Conservation (phyloP, 768 basidiomycete genomes). For the Russula ochroleuca region DNA sequence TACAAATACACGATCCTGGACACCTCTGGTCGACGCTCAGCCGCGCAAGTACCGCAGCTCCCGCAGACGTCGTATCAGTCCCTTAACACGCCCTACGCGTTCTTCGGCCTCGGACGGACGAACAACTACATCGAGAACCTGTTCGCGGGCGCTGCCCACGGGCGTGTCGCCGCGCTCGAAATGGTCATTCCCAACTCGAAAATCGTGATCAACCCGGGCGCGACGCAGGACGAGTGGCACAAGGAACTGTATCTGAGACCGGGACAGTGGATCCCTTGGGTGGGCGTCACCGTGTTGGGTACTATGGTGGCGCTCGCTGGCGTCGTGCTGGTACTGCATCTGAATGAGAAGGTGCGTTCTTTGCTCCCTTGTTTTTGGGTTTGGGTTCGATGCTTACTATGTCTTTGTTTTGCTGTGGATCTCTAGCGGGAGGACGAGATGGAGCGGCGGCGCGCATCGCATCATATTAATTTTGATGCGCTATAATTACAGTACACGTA, state of each 20-base stretch:
- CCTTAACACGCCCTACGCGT: slow-evolving; percentile 86
- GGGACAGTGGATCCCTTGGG: slow-evolving; percentile 97
- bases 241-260: slow-evolving; percentile 87
- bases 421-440: slow-evolving; percentile 81
- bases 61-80: slow-evolving; percentile 91
- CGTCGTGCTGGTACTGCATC: slow-evolving; percentile 81
- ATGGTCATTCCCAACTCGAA: slow-evolving; percentile 97
- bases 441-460: slow-evolving; percentile 82
- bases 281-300: slow-evolving; percentile 79
- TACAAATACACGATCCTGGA: slow-evolving; percentile 98
- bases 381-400: background rate
- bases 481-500: slow-evolving; percentile 48
- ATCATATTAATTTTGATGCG: slow-evolving; percentile 97
- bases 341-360: slow-evolving; percentile 81
- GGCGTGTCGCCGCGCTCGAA: slow-evolving; percentile 89
- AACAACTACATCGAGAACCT: slow-evolving; percentile 99
- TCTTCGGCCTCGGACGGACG: slow-evolving; percentile 94
- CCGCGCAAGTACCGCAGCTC: slow-evolving; percentile 92
- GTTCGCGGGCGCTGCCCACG: slow-evolving; percentile 86
- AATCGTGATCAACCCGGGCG: slow-evolving; percentile 84
- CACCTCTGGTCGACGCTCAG: slow-evolving; percentile 79
- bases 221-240: slow-evolving; percentile 64
- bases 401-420: background rate
- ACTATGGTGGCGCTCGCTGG: slow-evolving; percentile 69
- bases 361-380: background rate